A percentile compares a stretch with the other conserved stretches of the same genome.
phyloP scores from a whole-genome alignment of 495 filamentous ascomycete species.

The Neurospora tetraspora region DNA sequence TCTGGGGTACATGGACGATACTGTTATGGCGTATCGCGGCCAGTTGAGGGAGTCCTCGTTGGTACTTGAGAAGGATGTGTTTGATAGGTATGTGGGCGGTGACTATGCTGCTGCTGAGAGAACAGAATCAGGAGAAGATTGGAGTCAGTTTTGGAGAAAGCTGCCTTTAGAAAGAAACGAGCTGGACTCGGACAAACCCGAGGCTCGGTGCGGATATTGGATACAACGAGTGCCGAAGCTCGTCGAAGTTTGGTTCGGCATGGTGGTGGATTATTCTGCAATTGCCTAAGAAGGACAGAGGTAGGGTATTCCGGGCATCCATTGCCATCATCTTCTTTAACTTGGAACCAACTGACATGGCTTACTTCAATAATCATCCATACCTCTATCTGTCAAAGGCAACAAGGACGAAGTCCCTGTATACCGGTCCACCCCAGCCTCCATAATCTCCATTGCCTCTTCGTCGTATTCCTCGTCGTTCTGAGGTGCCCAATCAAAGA shows the following conservation, averaged over 20 bases:
- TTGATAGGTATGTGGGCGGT: not conserved
- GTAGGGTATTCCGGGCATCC: no score
- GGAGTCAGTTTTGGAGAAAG: constrained; percentile 1
- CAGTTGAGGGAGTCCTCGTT: not conserved
- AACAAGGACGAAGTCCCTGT: no score
- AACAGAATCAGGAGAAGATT: not conserved
- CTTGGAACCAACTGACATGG: no score
- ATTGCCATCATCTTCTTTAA: no score
- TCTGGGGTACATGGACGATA: constrained; percentile 1
- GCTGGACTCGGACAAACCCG: not conserved
- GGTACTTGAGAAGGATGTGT: not conserved
- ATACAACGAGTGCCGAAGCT: not conserved
- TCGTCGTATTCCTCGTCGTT: no score
- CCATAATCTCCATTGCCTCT: no score
- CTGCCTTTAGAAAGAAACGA: not conserved
- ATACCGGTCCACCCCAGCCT: no score
- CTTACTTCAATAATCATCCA: no score
- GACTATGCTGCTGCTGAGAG: not conserved
- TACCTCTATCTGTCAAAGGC: no score
- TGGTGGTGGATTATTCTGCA: not conserved
- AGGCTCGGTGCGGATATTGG: not conserved
- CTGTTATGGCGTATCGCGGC: not conserved
- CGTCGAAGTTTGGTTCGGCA: not conserved
- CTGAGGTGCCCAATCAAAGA: no score
- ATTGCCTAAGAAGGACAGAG: not conserved